Evolutionary conservation across 306 rosid genomes (phyloP).

Genomic region (Prunus salicina): DNA sequence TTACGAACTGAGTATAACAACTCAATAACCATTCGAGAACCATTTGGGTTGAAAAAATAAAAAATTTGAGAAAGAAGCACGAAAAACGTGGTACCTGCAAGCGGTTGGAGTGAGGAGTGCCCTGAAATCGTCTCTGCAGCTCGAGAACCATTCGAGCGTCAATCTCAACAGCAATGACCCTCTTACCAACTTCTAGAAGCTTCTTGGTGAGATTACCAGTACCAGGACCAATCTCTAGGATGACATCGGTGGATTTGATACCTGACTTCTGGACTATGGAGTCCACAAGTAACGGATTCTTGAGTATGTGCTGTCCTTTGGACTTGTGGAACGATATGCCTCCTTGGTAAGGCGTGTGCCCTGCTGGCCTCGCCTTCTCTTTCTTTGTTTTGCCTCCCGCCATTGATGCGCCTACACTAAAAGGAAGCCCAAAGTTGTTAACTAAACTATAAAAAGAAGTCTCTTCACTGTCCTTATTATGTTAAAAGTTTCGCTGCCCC

Average conservation of each 20-base stretch:
- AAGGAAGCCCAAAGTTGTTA: too few species aligned
- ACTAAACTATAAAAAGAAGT: not conserved
- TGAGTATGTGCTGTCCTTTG: slow-evolving; percentile 60
- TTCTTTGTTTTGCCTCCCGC: slow-evolving; percentile 56
- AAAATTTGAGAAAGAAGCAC: too few species aligned
- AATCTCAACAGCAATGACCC: slow-evolving; percentile 77
- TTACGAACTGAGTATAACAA: too few species aligned
- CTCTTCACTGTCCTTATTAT: not conserved
- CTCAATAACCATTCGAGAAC: too few species aligned
- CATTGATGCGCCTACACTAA: slow-evolving; percentile 20
- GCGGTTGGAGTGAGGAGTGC: slow-evolving; percentile 61
- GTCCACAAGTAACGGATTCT: slow-evolving; percentile 51
- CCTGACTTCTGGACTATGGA: slow-evolving; percentile 55
- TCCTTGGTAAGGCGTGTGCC: slow-evolving; percentile 48
- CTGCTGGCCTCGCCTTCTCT: slow-evolving; percentile 41
- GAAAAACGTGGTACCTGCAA: slow-evolving; percentile 41
- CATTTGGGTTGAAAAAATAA: too few species aligned
- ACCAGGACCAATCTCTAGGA: slow-evolving; percentile 63
- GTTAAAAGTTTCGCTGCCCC: not conserved
- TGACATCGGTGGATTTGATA: slow-evolving; percentile 46
- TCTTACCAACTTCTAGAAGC: slow-evolving; percentile 64
- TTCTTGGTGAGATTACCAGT: slow-evolving; percentile 65
- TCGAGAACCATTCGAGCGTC: slow-evolving; percentile 97
- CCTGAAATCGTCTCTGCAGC: slow-evolving; percentile 74
- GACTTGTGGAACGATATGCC: slow-evolving; percentile 61